Evolutionary conservation across 768 basidiomycete species (phyloP), one percentile per base, ranked within the genome.

Genomic region (Terana coerulea): DNA sequence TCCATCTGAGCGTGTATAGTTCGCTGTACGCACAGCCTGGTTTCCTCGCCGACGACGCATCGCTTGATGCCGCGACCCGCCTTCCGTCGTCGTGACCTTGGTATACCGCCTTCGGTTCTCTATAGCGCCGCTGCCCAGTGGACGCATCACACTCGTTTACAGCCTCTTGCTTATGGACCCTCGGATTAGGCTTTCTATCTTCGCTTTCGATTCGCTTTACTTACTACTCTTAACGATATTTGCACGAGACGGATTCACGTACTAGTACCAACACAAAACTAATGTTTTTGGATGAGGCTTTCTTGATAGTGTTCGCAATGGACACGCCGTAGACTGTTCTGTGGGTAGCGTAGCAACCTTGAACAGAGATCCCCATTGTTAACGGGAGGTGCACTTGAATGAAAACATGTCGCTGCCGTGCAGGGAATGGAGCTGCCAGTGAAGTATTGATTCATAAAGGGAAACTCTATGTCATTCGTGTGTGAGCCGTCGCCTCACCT

Each of bases 1-100:
- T 90, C 58, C 88, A 93, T 66, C 72, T 89, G 47, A 79, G 82
- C 56, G 83, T 88, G 46, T 91, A 88, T 66, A 72, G 87, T 31
- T 78, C 80, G n/a, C 65, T 91, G 50, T 93, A 93, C 69, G 83
- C 88, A 67, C 78, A 79, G 59, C 77, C 82, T 54, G 80, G 76
- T 35, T 83, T 84, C 63, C 67, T 78, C n/a, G 19, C 6, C 19
- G 42, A 43, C 26, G 25, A 33, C 28, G 29, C 31, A 9, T 31
- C n/a, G 45, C 45, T 28, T 25, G 42, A 24, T 43, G 42, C 42
- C 26, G 14, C 19, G 17, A 15, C 2, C 2, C 28, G n/a, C 43
- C 17, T 21, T 14, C 21, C 12, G 11, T 40, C 39, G 19, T 21
- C 9, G 25, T 22, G 15, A 24, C 21, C 4, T 24, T 24, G 25